Conservation (phyloP, 305 asterid genomes). For the Solanum aculeatissimum region DNA sequence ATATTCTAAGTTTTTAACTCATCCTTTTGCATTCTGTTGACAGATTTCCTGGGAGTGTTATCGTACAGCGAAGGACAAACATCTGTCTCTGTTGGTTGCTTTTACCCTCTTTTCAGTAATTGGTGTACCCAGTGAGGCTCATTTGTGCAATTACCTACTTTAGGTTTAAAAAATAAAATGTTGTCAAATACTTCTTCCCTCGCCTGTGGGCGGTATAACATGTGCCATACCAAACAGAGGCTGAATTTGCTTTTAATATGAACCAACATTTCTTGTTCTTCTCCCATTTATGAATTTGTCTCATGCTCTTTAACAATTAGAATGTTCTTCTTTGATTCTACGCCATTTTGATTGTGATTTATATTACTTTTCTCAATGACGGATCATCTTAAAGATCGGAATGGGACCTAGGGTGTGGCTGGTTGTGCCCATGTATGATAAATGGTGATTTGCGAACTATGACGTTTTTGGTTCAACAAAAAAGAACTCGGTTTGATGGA, state of each 20-base stretch:
- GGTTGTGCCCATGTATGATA: not conserved
- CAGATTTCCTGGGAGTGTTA: not conserved
- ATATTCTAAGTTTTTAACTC: not conserved
- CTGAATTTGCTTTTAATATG: not conserved
- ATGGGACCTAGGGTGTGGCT: not conserved
- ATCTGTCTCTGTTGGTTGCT: not conserved
- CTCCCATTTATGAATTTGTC: not conserved
- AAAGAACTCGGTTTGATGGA: not conserved
- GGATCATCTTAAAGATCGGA: not conserved
- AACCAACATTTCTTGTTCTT: not conserved
- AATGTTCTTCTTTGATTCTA: not conserved
- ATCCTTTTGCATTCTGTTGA: not conserved
- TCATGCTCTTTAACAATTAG: not conserved
- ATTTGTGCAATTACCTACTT: not conserved
- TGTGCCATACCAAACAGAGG: not conserved
- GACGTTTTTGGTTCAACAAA: not conserved
- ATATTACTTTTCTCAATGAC: not conserved
- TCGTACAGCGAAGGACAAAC: not conserved
- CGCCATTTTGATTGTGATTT: not conserved
- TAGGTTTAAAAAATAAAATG: not conserved
- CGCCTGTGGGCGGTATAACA: not conserved
- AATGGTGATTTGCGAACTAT: not conserved
- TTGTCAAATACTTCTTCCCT: not conserved
- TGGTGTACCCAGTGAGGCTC: not conserved
- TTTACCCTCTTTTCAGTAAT: not conserved